A percentile compares a stretch with the other conserved stretches of the same genome.
Evolutionary conservation across 208 protist genomes (phyloP).

Genomic region (Acanthamoeba lugdunensis): DNA sequence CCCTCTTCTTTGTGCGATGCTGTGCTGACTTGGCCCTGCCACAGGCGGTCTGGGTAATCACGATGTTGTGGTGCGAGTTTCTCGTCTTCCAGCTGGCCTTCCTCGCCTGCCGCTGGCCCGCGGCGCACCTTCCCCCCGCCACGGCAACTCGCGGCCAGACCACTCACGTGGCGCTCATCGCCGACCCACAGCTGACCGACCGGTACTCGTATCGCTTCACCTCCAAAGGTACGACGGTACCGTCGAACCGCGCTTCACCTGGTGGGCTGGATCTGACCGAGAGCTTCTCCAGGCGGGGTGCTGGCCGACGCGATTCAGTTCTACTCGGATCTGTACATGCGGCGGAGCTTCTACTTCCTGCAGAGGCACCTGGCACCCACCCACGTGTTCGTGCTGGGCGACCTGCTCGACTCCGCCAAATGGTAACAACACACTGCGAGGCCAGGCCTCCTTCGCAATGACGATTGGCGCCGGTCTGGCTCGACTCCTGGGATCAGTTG

Average conservation of each 20-base stretch:
- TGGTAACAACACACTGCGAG: not conserved
- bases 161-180: slow-evolving; percentile 7
- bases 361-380: not conserved
- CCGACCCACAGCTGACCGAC: slow-evolving; percentile 61
- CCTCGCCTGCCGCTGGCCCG: slow-evolving; percentile 1
- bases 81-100: not conserved
- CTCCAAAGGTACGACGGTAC: not conserved
- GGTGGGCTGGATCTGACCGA: too few relatives aligned
- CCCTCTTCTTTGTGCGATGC: not conserved
- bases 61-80: slow-evolving; percentile 19
- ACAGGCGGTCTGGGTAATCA: slow-evolving; percentile 9
- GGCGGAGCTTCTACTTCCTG: not conserved
- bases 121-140: not conserved
- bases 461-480: not conserved
- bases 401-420: slow-evolving; percentile 55
- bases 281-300: not conserved
- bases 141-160: not conserved
- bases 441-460: not conserved
- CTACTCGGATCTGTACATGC: slow-evolving; percentile 66
- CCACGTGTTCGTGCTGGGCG: slow-evolving; percentile 48
- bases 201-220: slow-evolving; percentile 46
- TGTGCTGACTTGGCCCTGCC: not conserved
- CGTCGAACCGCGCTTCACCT: not conserved
- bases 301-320: slow-evolving; percentile 12
- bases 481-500: not conserved